phyloP scores from a whole-genome alignment of 2,329 filamentous ascomycete species.

The Metarhizium sp. region DNA sequence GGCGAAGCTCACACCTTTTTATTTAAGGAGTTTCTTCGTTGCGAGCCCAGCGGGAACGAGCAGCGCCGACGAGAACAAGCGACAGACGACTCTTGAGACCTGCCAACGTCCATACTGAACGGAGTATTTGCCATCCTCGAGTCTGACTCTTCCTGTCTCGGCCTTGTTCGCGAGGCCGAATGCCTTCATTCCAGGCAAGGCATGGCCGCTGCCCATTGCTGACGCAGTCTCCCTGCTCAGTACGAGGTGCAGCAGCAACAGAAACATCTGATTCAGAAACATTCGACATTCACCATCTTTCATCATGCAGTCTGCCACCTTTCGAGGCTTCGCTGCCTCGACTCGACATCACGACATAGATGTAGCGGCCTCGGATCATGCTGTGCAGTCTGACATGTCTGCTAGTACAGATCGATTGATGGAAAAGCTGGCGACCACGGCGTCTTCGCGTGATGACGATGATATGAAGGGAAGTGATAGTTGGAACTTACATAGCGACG shows the following conservation, averaged over 20 bases:
- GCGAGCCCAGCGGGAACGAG: neutral
- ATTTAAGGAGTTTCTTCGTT: neutral
- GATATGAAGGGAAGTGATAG: conserved; percentile 17
- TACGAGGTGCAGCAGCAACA: conserved; percentile 1
- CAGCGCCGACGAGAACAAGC: neutral
- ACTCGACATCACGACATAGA: neutral
- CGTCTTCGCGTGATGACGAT: conserved; percentile 17
- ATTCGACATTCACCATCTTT: neutral
- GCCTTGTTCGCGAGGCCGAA: conserved; percentile 1
- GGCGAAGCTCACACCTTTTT: neutral
- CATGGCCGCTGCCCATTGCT: conserved; percentile 7
- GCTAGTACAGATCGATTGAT: neutral
- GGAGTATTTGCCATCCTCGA: neutral
- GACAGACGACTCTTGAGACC: neutral
- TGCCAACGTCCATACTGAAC: neutral
- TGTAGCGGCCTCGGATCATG: neutral
- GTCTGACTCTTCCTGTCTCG: neutral
- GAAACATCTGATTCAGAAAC: neutral
- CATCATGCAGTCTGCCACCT: neutral
- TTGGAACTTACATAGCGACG: conserved; percentile 16
- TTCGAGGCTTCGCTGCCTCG: neutral
- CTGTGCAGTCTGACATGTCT: neutral
- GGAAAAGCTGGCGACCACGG: conserved; percentile 9
- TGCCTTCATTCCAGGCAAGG: conserved; percentile 6
- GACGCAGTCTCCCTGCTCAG: conserved; percentile 6